Percentiles rank a stretch among this genome's conserved stretches.
These are phyloP conservation scores for Coniochaeta pulveracea DNA, from an alignment of 2,329 filamentous ascomycete genomes.

Conservation along the genomic window DNA sequence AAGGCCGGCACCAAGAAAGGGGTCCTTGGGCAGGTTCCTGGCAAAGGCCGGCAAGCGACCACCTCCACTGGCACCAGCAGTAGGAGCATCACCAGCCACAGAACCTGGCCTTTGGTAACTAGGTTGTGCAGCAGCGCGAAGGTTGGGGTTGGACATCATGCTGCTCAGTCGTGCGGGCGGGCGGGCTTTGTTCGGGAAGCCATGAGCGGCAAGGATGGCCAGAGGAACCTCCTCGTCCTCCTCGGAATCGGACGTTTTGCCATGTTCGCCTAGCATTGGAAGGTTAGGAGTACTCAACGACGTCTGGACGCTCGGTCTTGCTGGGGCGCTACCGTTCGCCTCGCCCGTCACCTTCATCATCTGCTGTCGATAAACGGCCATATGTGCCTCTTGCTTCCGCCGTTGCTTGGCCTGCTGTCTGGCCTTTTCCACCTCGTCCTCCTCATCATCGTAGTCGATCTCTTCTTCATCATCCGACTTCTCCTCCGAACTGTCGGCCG, in stretches of 20 bases:
- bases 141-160: constrained; percentile 60
- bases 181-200: constrained; percentile 69
- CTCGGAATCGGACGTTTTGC: constrained; percentile 45
- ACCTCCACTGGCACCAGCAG: constrained; percentile 24
- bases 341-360: constrained; percentile 96
- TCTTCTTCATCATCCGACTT: constrained; percentile 42
- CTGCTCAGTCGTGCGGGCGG: constrained; percentile 57
- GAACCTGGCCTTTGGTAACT: constrained; percentile 44
- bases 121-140: constrained; percentile 41
- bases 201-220: constrained; percentile 77
- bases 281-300: constrained; percentile 55
- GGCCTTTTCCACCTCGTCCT: constrained; percentile 69
- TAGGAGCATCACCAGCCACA: constrained; percentile 36
- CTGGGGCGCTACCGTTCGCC: constrained; percentile 29
- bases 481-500: constrained; percentile 24
- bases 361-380: constrained; percentile 81
- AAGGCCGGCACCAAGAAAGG: constrained; percentile 70
- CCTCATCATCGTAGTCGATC: constrained; percentile 58
- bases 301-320: constrained; percentile 43
- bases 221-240: constrained; percentile 84
- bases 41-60: constrained; percentile 69
- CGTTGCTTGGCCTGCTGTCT: constrained; percentile 65
- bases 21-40: constrained; percentile 69
- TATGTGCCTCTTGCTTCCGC: constrained; percentile 79
- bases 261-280: constrained; percentile 18